Evolutionary conservation across 306 rosid genomes (phyloP), one percentile per base, ranked within the genome.

Genomic region (Quercus ilex): DNA sequence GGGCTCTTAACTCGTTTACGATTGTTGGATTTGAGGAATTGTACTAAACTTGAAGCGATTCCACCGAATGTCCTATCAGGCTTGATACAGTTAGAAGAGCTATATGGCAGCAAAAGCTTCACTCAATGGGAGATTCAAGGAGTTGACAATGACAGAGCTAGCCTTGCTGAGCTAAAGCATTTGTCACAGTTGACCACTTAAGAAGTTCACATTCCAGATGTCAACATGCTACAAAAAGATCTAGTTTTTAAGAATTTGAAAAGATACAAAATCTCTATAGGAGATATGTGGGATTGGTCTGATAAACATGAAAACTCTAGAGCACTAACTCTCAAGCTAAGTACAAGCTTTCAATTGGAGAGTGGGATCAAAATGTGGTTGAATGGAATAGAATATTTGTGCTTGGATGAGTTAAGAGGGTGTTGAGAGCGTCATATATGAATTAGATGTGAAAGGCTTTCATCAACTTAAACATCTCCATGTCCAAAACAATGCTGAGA

Each of bases 21-120:
- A 19, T 35, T 77, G 71, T 20, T 82, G 15, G 41, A 82, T 64
- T 64, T 82, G 35, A 7, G 69, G 7, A 0, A 5, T 4, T 65
- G 67, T n/a, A 3, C 55, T 8, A 17, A 19, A 56, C 76, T 82
- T 67, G 52, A 73, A 73, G 2, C 46, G 60, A 43, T 78, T 19
- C 82, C 82, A 13, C 30, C 71, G 2, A 59, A 28, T 21, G 28
- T 82, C 25, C 26, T 82, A 46, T 73, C 82, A 21, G 41, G 67
- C 5, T 73, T 82, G 75, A 65, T 21, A 13, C 41, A 8, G 3
- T 33, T 80, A 43, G 79, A 80, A 5, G 75, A 80, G 25, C 10
- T 74, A 17, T 14, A 28, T 3, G 41, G 74, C 52, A 8, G 25
- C 8, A 13, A 14, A 2, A 18, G 11, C 8, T 77, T 55, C 33